A percentile compares a stretch with the other conserved stretches of the same genome.
Conservation (phyloP, 179 eudicot genomes). For the Beta corolliflora region DNA sequence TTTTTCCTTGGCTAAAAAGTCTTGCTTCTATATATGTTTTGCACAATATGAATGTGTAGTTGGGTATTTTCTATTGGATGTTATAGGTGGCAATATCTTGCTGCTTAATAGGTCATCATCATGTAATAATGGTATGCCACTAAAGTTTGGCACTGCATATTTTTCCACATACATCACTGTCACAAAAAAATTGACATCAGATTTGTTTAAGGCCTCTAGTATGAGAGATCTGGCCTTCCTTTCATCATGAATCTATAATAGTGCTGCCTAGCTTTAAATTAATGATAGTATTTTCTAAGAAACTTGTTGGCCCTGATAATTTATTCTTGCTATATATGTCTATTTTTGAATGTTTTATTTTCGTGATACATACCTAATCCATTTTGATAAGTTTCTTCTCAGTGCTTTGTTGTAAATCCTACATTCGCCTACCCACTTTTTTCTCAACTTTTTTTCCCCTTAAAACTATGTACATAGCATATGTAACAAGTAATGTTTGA, state of each 20-base stretch:
- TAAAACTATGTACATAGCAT: too few species aligned
- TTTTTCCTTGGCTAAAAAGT: neutral
- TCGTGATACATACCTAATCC: too few species aligned
- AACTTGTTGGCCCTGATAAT: too few species aligned
- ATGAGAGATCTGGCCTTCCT: neutral
- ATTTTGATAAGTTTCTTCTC: too few species aligned
- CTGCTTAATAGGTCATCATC: conserved; percentile 27
- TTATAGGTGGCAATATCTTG: conserved; percentile 22
- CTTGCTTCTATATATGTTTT: neutral
- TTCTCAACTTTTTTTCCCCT: too few species aligned
- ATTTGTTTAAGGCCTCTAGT: neutral
- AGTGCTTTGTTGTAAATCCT: too few species aligned
- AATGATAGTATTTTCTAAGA: too few species aligned
- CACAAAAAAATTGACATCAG: conserved; percentile 8
- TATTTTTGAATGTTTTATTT: too few species aligned
- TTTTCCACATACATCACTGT: conserved; percentile 14
- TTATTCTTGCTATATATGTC: too few species aligned
- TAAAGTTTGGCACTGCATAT: conserved; percentile 15
- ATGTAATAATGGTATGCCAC: conserved; percentile 28
- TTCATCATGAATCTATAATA: neutral
- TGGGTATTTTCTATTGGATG: conserved; percentile 18
- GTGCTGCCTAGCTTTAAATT: neutral
- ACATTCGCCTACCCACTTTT: too few species aligned
- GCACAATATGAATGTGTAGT: neutral
- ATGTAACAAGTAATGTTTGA: too few species aligned